These are phyloP conservation scores for Penicillium daleae DNA, from an alignment of 495 filamentous ascomycete genomes.

Conservation along the genomic window DNA sequence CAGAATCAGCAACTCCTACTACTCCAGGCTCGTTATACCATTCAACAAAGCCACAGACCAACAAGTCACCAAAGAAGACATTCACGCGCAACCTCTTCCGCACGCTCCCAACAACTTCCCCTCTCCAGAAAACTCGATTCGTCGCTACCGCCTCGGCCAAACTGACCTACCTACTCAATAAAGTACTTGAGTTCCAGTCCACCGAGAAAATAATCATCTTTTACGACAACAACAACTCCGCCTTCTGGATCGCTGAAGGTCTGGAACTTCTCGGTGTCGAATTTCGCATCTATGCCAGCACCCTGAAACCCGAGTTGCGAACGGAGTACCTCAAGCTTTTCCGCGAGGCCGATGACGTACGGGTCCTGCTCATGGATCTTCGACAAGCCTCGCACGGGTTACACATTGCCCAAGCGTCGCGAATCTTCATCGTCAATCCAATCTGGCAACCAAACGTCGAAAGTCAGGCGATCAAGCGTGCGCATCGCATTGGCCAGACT, in stretches of 20 bases:
- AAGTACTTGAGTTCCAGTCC: conserved; percentile 65
- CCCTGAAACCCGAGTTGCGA: conserved; percentile 60
- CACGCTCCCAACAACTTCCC: conserved; percentile 48
- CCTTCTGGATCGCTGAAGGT: conserved; percentile 79
- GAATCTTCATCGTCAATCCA: conserved; percentile 91
- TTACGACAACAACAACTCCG: conserved; percentile 85
- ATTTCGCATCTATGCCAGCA: conserved; percentile 82
- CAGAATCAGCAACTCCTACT: background rate
- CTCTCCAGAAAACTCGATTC: conserved; percentile 64
- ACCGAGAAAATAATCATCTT: conserved; percentile 90
- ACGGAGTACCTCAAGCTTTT: conserved; percentile 79
- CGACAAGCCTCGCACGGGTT: conserved; percentile 85
- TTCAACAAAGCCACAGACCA: conserved; percentile 33
- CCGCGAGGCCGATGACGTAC: conserved; percentile 62
- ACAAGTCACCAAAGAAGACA: conserved; percentile 38
- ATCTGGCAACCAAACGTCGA: conserved; percentile 85
- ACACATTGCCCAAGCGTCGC: conserved; percentile 77
- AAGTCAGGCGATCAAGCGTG: conserved; percentile 90
- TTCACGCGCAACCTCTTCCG: conserved; percentile 39
- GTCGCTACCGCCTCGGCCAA: conserved; percentile 85
- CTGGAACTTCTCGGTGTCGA: conserved; percentile 77
- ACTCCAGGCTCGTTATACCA: conserved; percentile 21
- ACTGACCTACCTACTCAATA: conserved; percentile 80
- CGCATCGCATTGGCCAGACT: conserved; percentile 84
- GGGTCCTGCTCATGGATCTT: conserved; percentile 89